These are phyloP conservation scores for Gamarada debralockiae DNA, from an alignment of 495 filamentous ascomycete species.

Conservation along the genomic window DNA sequence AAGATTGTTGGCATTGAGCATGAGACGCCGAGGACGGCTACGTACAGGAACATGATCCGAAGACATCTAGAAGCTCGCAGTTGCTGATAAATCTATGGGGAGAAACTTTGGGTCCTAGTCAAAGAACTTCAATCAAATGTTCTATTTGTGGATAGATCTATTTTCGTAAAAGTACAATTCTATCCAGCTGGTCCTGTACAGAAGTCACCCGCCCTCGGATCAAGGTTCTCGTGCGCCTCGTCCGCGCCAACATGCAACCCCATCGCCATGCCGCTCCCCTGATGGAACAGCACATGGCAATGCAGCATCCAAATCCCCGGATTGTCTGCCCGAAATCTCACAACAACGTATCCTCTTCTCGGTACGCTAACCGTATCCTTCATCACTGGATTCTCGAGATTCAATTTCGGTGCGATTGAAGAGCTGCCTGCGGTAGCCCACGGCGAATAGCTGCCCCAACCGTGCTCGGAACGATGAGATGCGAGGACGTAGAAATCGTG, in stretches of 20 bases:
- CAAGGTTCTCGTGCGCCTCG: background rate
- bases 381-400: conserved; percentile 39
- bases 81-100: no score
- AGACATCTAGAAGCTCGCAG: background rate
- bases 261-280: conserved; percentile 65
- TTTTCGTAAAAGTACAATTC: no score
- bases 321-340: conserved; percentile 61
- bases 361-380: conserved; percentile 54
- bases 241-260: conserved; percentile 39
- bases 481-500: conserved; percentile 74
- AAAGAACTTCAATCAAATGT: no score
- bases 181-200: no score
- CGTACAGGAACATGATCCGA: conserved; percentile 30
- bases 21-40: conserved; percentile 25
- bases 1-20: conserved; percentile 34
- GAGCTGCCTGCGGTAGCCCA: conserved; percentile 29
- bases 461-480: conserved; percentile 34
- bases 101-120: no score
- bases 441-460: conserved; percentile 22
- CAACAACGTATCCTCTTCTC: conserved; percentile 52
- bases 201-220: background rate
- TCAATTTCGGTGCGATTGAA: conserved; percentile 33
- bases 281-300: conserved; percentile 81
- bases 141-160: no score
- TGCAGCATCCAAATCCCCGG: conserved; percentile 79